Conservation (phyloP, 2,329 filamentous ascomycete species). For the Didymella segeticola region DNA sequence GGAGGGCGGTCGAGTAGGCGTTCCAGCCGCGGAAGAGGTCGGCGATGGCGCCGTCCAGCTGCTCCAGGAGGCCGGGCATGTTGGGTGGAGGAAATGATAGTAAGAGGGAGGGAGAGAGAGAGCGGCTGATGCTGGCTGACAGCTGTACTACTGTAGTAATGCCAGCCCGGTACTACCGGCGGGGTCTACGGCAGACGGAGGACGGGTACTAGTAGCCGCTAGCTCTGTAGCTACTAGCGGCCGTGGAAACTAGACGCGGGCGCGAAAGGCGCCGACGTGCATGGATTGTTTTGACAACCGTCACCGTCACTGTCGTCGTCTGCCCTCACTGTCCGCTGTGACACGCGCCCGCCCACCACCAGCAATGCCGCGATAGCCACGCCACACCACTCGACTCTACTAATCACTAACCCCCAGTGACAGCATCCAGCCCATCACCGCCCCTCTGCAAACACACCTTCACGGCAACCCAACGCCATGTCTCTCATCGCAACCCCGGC, state of each 20-base stretch:
- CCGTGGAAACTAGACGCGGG: neutral
- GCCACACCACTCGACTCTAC: neutral
- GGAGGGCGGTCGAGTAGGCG: constrained; percentile 75
- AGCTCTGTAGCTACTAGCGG: too few relatives aligned
- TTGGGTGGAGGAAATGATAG: constrained; percentile 1
- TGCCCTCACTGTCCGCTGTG: too few relatives aligned
- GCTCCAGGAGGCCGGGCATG: constrained; percentile 62
- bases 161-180: neutral
- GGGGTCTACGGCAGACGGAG: neutral
- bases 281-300: constrained; percentile 17
- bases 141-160: neutral
- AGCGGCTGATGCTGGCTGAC: neutral
- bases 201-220: too few relatives aligned
- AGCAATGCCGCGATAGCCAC: neutral
- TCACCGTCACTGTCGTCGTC: too few relatives aligned
- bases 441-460: neutral
- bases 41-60: constrained; percentile 74
- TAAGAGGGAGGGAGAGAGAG: neutral
- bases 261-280: constrained; percentile 7
- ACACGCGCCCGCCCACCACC: constrained; percentile 19
- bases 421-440: neutral
- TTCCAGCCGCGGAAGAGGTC: constrained; percentile 82
- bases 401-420: constrained; percentile 9
- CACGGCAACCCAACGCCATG: neutral
- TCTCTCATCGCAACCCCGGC: constrained; percentile 26